Evolutionary conservation across 202 grass and related monocot genomes (phyloP), one percentile per base, ranked within the genome.

Genomic region (Schoenoplectus triqueter): DNA sequence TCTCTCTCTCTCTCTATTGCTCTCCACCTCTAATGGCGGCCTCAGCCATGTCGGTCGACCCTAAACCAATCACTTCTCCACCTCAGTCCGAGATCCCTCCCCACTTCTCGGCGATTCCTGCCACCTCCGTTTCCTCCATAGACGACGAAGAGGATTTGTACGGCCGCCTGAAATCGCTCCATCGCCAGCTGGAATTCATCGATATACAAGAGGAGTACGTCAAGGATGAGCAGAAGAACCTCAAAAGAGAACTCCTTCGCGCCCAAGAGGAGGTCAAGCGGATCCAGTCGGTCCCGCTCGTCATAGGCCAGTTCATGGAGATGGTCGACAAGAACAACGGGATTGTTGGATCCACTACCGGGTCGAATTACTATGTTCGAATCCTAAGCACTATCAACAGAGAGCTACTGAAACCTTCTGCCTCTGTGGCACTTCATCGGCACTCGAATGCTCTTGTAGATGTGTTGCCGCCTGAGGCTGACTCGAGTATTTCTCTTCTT

Each of bases 261-360:
- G 94, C 92, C 8, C 90, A 94, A 88, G 94, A 97, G 88, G 94
- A 97, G 85, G 94, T 97, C 19, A 94, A 97, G 85, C 84, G 94
- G 87, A 94, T 94, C 87, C 94, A 94, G 87, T 89, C 92, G 45
- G 89, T 94, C 5, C 91, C 91, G 21, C 89, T 97, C 62, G 94
- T 93, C 31, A 93, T 97, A n/a, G 94, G 91, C 73, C 94, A 93
- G 89, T 97, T 97, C 69, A 93, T 93, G 91, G 91, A 93, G 90
- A 97, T 97, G 94, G 91, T 93, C 57, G 91, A 97, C 84, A 90
- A 89, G 84, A 93, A 96, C 78, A 93, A 96, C 47, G 93, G 93
- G 20, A 96, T 96, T 81, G 94, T 95, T 1, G 93, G 93, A 55
- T 93, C 93, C 44, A 95, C 93, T 50, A 95, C 93, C 3, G 93